Base-by-base conservation (phyloP, 1,139 yeast species). In the Lodderomyces metapsilosis region DNA sequence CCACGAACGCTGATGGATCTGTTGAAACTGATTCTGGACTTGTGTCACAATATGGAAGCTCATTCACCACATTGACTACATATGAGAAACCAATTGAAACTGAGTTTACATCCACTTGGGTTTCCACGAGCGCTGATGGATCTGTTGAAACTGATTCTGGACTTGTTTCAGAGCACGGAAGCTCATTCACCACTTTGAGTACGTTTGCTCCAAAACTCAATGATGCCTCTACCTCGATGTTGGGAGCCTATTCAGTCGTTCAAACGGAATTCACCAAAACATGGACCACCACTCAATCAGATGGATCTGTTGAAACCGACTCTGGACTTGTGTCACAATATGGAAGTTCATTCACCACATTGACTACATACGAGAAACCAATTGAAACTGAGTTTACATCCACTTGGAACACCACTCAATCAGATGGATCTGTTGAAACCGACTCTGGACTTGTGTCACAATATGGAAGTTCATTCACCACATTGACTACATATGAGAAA, bases 41-140 rank as follows among this genome's bases (percentile, higher is more conserved):
- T 27, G 44, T 43, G 10, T 35, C 38, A 8, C 36, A 34, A 27
- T 31, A 28, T 7, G 37, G 40, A 6, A 20, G 37, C 13, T 38
- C 41, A 9, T 20, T 18, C n/a, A n/a, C n/a, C n/a, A n/a, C n/a
- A n/a, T n/a, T n/a, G n/a, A n/a, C n/a, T n/a, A n/a, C n/a, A n/a
- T 9, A 38, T 37, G n/a, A 11, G 27, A 24, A 8, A 18, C 10
- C 23, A 21, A 9, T 21, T 21, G 23, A 21, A 11, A 47, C 52
- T 28, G 50, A 46, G 22, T 48, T 42, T 43, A 48, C 51, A n/a
- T 52, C 56, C 13, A 52, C 54, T 8, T 49, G 48, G 44, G 38
- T 48, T n/a, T 48, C 55, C 17, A 54, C 58, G 7, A 37, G 37
- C 10, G 11, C 48, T 10, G 51, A 47, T 42, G 57, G 58, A 9